Evolutionary conservation across 176 grass and related monocot species (phyloP), one percentile per base, ranked within the genome.

Genomic region (Musa beccarii): DNA sequence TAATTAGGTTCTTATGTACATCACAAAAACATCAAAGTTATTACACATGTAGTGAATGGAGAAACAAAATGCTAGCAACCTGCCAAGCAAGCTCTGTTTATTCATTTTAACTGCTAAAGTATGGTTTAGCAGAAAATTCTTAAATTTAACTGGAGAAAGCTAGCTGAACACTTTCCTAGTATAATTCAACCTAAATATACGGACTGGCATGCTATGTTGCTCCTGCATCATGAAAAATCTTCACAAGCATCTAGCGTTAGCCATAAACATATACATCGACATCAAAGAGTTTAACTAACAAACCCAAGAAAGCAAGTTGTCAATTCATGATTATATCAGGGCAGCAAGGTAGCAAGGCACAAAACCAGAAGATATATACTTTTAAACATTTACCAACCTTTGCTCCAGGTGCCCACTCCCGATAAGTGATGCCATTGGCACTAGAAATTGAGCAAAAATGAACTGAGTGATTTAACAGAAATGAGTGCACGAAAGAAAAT

Each of bases 391-490:
- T 78, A 85, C 81, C 75, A 81, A 96, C 92, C 80, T 86, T 64
- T 86, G 89, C 89, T 75, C 92, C 92, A 78, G 92, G 92, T 69
- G 92, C 92, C 92, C 92, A 96, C 87, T 96, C 92, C 69, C 85
- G 85, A 67, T 96, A 96, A 26, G 87, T 92, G 73, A 96, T 70
- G 85, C 92, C 92, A 83, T 96, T 80, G 72, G 83, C 87, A 66
- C 92, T 96, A 72, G 9, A 79, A 78, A 24, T 50, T 0, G 78
- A 68, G 52, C 52, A 17, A 68, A 53, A 28, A 75, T 23, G 51
- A 84, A 74, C 74, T 16, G 28, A 68, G 28, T 9, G 11, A 13
- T 34, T 13, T 34, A 34, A 34, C 3, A 68, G 10, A 62, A 62
- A 17, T 19, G 15, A 62, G 20, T 62, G 7, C 15, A 7, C 21